phyloP scores from a whole-genome alignment of 2,329 filamentous ascomycete species.

The Xylaria digitata region DNA sequence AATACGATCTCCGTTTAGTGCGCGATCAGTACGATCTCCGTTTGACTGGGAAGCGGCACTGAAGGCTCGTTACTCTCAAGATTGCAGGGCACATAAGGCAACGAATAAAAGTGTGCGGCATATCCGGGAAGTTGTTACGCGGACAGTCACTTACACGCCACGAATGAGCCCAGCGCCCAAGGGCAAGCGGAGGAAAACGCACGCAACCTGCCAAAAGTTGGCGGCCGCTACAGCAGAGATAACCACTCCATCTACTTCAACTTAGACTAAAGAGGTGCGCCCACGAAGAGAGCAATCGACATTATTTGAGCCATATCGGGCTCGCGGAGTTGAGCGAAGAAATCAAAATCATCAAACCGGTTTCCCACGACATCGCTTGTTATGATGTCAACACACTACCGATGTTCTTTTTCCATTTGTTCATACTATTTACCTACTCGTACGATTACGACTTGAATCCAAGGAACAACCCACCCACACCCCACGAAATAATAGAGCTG shows the following conservation, averaged over 20 bases:
- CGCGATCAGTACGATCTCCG: conserved; percentile 72
- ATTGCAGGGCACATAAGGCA: conserved; percentile 64
- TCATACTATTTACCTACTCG: conserved; percentile 33
- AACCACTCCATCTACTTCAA: conserved; percentile 42
- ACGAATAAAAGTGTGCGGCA: conserved; percentile 72
- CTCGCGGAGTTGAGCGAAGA: conserved; percentile 12
- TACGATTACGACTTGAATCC: conserved; percentile 10
- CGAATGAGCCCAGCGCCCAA: conserved; percentile 87
- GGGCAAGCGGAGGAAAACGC: conserved; percentile 85
- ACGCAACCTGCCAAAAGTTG: conserved; percentile 47
- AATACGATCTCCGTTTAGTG: conserved; percentile 78
- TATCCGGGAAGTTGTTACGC: conserved; percentile 91
- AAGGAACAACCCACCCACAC: conserved; percentile 5
- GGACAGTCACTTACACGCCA: conserved; percentile 90
- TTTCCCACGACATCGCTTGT: conserved; percentile 8
- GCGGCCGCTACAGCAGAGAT: conserved; percentile 35
- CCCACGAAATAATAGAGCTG: conserved; percentile 28
- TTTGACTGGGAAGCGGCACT: conserved; percentile 82
- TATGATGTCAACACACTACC: conserved; percentile 20
- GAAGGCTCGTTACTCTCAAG: conserved; percentile 73
- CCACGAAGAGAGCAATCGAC: background rate
- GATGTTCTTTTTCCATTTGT: conserved; percentile 45
- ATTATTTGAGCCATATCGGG: conserved; percentile 24
- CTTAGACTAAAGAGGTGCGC: conserved; percentile 32
- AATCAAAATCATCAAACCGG: conserved; percentile 30